These are phyloP conservation scores for Quercus alba DNA, from an alignment of 306 rosid species.

Conservation along the genomic window DNA sequence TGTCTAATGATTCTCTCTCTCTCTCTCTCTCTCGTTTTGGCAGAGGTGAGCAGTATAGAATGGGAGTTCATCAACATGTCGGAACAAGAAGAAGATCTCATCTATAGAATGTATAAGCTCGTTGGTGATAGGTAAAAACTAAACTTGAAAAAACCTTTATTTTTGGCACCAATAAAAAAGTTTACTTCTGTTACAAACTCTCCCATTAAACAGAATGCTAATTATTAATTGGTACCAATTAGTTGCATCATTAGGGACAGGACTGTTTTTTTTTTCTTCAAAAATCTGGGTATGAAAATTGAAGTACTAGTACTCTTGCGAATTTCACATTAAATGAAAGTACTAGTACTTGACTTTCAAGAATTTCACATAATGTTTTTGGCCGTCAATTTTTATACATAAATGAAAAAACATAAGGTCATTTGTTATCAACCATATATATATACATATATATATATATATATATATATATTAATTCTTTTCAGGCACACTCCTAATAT, in stretches of 20 bases:
- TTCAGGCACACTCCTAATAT: too few relatives aligned
- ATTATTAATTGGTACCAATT: too few relatives aligned
- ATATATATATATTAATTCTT: too few relatives aligned
- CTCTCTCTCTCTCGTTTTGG: background rate
- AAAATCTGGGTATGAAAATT: background rate
- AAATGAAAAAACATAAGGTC: too few relatives aligned
- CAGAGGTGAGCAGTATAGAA: slow-evolving; percentile 60
- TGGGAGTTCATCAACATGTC: slow-evolving; percentile 58
- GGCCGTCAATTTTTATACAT: background rate
- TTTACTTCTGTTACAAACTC: too few relatives aligned
- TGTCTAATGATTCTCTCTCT: background rate
- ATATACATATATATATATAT: too few relatives aligned
- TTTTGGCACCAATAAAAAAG: background rate
- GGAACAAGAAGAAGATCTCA: slow-evolving; percentile 58
- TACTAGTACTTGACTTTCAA: background rate
- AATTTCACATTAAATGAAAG: too few relatives aligned
- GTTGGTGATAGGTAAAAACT: slow-evolving; percentile 51
- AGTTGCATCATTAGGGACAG: too few relatives aligned
- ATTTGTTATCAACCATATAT: too few relatives aligned
- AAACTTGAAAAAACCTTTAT: background rate
- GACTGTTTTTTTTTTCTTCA: too few relatives aligned
- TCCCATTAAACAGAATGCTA: too few relatives aligned
- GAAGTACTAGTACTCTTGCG: too few relatives aligned
- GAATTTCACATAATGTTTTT: background rate
- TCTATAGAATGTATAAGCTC: slow-evolving; percentile 52